These are phyloP conservation scores for Metschnikowia similis DNA, from an alignment of 805 yeast genomes.

Conservation along the genomic window DNA sequence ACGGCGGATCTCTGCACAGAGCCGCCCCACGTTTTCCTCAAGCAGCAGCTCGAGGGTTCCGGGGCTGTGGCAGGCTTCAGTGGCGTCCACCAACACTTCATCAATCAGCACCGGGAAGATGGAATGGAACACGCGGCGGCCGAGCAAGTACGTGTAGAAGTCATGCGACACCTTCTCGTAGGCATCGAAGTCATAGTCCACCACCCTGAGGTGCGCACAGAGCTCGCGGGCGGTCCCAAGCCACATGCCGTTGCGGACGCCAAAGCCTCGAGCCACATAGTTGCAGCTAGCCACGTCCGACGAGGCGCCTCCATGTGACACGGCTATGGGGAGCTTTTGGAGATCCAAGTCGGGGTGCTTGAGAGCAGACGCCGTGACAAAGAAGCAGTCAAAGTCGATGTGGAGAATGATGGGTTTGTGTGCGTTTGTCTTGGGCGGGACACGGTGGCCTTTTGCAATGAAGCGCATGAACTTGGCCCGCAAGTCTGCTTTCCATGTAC, in stretches of 20 bases:
- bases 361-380: slow-evolving; percentile 78
- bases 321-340: slow-evolving; percentile 53
- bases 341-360: slow-evolving; percentile 51
- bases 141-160: slow-evolving; percentile 58
- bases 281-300: slow-evolving; percentile 93
- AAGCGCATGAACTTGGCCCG: slow-evolving; percentile 57
- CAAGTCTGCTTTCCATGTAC: slow-evolving; percentile 79
- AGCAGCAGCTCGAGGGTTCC: not conserved
- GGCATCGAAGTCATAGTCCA: slow-evolving; percentile 70
- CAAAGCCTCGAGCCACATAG: slow-evolving; percentile 74
- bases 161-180: slow-evolving; percentile 63
- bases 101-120: slow-evolving; percentile 86
- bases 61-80: slow-evolving; percentile 22
- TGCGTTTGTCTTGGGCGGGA: slow-evolving; percentile 1
- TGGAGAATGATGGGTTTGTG: slow-evolving; percentile 51
- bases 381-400: slow-evolving; percentile 91
- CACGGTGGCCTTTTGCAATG: slow-evolving; percentile 19
- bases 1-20: slow-evolving; percentile 35
- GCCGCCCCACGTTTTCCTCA: slow-evolving; percentile 6
- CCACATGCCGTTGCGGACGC: slow-evolving; percentile 92
- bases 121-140: slow-evolving; percentile 39
- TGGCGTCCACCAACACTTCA: slow-evolving; percentile 77
- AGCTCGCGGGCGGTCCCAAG: slow-evolving; percentile 55
- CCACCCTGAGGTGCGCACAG: slow-evolving; percentile 62
- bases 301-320: slow-evolving; percentile 52